These are phyloP conservation scores for Aspergillus calidoustus DNA, from an alignment of 2,329 filamentous ascomycete species.

Conservation along the genomic window DNA sequence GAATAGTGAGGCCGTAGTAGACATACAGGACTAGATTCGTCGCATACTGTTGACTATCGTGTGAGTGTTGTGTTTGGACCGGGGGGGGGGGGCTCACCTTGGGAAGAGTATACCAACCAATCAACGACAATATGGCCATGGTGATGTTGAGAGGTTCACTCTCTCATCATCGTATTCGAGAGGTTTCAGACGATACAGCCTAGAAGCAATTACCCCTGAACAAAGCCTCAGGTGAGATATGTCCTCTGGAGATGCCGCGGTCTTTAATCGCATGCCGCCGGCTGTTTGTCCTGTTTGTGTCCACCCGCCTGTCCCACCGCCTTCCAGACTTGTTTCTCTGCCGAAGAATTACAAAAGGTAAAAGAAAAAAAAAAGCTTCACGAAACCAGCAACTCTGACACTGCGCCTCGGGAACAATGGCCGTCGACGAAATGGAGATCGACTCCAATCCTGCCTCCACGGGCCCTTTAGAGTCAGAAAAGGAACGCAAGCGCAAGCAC, in stretches of 20 bases:
- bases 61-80: slow-evolving; percentile 14
- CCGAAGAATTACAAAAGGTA: slow-evolving; percentile 17
- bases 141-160: slow-evolving; percentile 1
- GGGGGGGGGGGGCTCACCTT: slow-evolving; percentile 50
- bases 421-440: slow-evolving; percentile 47
- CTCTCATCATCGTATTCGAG: neutral
- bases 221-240: neutral
- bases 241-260: neutral
- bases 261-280: neutral
- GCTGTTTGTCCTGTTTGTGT: slow-evolving; percentile 5
- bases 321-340: slow-evolving; percentile 13
- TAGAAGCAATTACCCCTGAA: neutral
- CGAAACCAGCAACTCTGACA: slow-evolving; percentile 11
- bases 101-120: slow-evolving; percentile 67
- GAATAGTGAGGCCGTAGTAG: slow-evolving; percentile 87
- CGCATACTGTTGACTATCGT: slow-evolving; percentile 63
- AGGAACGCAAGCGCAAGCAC: slow-evolving; percentile 48
- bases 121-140: slow-evolving; percentile 57
- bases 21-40: slow-evolving; percentile 77
- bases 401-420: slow-evolving; percentile 35
- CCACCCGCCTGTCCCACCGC: slow-evolving; percentile 26
- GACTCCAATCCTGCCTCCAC: slow-evolving; percentile 32
- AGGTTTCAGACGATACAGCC: neutral
- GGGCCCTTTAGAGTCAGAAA: slow-evolving; percentile 33
- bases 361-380: slow-evolving; percentile 34